Conservation (phyloP, 139 green algal genomes). For the Micromonas pusilla region DNA sequence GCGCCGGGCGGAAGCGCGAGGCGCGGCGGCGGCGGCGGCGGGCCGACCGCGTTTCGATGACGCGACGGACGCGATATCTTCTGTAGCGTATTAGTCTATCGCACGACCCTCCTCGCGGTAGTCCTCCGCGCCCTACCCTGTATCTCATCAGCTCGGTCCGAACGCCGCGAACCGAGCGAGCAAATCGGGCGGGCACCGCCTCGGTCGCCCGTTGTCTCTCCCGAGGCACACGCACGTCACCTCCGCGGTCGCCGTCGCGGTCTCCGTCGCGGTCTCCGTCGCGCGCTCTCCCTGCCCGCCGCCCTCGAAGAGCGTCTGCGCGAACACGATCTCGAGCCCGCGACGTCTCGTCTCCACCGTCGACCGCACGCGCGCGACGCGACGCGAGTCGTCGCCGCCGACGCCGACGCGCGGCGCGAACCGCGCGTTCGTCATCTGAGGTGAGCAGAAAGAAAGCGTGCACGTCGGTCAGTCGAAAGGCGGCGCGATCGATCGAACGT, state of each 20-base stretch:
- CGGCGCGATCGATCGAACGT: background rate
- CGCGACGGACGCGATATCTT: background rate
- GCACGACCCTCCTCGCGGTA: too few relatives aligned
- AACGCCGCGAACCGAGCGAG: background rate
- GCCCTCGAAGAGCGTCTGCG: background rate
- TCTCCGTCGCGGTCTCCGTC: too few relatives aligned
- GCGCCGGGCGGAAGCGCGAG: background rate
- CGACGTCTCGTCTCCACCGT: background rate
- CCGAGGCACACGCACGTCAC: conserved; percentile 1
- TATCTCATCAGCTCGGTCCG: background rate
- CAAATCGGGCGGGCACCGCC: background rate
- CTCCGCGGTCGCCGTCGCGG: background rate
- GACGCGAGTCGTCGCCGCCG: background rate
- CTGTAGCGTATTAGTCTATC: too few relatives aligned
- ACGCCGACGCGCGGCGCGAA: background rate
- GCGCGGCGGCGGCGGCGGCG: too few relatives aligned
- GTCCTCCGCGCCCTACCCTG: too few relatives aligned
- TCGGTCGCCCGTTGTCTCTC: background rate
- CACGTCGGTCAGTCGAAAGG: background rate
- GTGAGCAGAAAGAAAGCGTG: too few relatives aligned
- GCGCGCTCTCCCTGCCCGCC: too few relatives aligned
- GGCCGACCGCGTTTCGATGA: background rate
- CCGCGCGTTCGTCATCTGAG: too few relatives aligned
- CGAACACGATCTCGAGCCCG: background rate
- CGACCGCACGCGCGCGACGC: background rate